These are phyloP conservation scores for Aspergillus clavatus DNA, from an alignment of 2,329 filamentous ascomycete genomes.

Conservation along the genomic window DNA sequence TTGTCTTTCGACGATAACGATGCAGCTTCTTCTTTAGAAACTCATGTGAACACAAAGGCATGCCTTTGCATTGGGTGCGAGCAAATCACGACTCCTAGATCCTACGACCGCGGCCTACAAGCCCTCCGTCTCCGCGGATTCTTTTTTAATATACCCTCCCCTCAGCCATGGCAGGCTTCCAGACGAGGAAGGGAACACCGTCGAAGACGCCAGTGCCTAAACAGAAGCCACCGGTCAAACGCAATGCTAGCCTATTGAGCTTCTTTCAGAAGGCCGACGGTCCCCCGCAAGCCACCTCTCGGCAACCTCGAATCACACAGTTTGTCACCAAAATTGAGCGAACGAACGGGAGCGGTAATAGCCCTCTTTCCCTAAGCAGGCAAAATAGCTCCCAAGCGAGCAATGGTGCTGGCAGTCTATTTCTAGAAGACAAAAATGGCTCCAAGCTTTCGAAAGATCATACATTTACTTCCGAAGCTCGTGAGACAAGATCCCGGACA, in stretches of 20 bases:
- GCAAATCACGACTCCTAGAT: no score
- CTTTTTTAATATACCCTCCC: background rate
- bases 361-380: conserved; percentile 11
- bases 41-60: background rate
- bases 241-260: conserved; percentile 64
- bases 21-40: no score
- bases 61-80: no score
- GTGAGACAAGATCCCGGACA: conserved; percentile 20
- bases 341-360: conserved; percentile 22
- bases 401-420: conserved; percentile 25
- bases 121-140: background rate
- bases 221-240: conserved; percentile 20
- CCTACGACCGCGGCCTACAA: background rate
- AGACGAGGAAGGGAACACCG: conserved; percentile 22
- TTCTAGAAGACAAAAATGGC: conserved; percentile 33
- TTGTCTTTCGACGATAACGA: background rate
- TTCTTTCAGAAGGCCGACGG: conserved; percentile 69
- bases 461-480: background rate
- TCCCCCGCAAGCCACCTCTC: conserved; percentile 43
- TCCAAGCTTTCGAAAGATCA: conserved; percentile 5
- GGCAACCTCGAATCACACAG: conserved; percentile 53
- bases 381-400: conserved; percentile 7
- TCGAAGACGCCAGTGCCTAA: conserved; percentile 16
- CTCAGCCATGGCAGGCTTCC: conserved; percentile 22
- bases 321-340: conserved; percentile 29